phyloP scores from a whole-genome alignment of 2,329 filamentous ascomycete species.

The Exophiala spinifera region DNA sequence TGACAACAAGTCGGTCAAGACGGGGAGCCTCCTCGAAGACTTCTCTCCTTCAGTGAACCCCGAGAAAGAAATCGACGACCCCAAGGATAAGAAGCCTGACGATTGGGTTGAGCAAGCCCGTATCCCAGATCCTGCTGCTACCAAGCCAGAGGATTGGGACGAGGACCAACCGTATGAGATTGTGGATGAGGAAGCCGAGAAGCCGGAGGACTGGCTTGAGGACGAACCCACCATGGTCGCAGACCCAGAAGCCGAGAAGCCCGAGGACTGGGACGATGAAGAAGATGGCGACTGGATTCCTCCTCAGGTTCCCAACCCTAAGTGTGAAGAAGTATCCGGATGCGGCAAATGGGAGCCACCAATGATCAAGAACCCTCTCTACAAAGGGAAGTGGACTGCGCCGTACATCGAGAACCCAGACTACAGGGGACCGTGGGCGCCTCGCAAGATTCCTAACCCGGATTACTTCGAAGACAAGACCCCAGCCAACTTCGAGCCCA shows the following conservation, averaged over 20 bases:
- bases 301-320: slow-evolving; percentile 89
- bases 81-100: slow-evolving; percentile 87
- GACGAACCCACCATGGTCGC: slow-evolving; percentile 77
- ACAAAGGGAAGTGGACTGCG: slow-evolving; percentile 98
- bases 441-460: slow-evolving; percentile 95
- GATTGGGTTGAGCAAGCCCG: slow-evolving; percentile 93
- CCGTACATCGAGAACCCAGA: slow-evolving; percentile 93
- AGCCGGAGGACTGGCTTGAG: slow-evolving; percentile 95
- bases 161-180: slow-evolving; percentile 97
- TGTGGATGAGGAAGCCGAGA: slow-evolving; percentile 84
- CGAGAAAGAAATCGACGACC: slow-evolving; percentile 87
- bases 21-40: slow-evolving; percentile 88
- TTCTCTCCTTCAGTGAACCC: slow-evolving; percentile 95
- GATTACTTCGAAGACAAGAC: slow-evolving; percentile 96
- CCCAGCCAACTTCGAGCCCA: slow-evolving; percentile 94
- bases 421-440: slow-evolving; percentile 95
- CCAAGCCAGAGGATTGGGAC: slow-evolving; percentile 97
- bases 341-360: slow-evolving; percentile 92
- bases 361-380: slow-evolving; percentile 88
- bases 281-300: slow-evolving; percentile 97
- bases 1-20: slow-evolving; percentile 83
- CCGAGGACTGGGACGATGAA: slow-evolving; percentile 99
- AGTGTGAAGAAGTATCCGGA: slow-evolving; percentile 88
- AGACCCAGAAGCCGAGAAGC: slow-evolving; percentile 94
- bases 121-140: slow-evolving; percentile 88